phyloP scores from a whole-genome alignment of 2,329 filamentous ascomycete genomes.

The Metarhizium sp. region DNA sequence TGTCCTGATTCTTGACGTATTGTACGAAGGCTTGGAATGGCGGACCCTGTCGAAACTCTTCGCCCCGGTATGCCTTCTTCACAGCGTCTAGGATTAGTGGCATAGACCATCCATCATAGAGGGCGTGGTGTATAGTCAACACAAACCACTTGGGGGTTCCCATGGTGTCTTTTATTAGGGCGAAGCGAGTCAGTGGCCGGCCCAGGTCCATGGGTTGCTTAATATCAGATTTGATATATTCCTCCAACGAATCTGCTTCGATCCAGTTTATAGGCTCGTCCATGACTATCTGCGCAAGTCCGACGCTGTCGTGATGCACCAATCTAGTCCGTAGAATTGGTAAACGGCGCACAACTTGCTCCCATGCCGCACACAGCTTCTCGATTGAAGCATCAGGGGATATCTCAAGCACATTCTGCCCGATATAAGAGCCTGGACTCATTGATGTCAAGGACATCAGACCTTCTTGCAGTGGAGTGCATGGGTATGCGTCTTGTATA shows the following conservation, averaged over 20 bases:
- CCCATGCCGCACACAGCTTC: constrained; percentile 8
- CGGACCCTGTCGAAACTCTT: neutral
- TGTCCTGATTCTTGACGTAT: constrained; percentile 28
- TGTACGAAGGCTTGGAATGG: constrained; percentile 34
- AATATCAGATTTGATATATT: constrained; percentile 26
- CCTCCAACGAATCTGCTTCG: constrained; percentile 16
- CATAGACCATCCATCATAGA: constrained; percentile 41
- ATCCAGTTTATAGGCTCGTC: constrained; percentile 22
- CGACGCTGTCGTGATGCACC: constrained; percentile 26
- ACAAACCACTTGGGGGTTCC: constrained; percentile 30
- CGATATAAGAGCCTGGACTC: constrained; percentile 24
- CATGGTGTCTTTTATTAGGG: constrained; percentile 22
- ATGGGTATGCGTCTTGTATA: constrained; percentile 27
- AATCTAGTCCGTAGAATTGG: constrained; percentile 35
- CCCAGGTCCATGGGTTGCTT: constrained; percentile 28
- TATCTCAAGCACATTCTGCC: constrained; percentile 9
- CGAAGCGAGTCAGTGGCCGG: constrained; percentile 30
- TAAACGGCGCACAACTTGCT: neutral
- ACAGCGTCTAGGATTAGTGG: constrained; percentile 30
- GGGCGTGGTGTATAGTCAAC: constrained; percentile 33
- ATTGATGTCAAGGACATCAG: constrained; percentile 25
- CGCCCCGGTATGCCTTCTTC: neutral
- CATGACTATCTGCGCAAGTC: constrained; percentile 35
- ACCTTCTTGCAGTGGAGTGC: constrained; percentile 28
- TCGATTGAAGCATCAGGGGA: constrained; percentile 2